Evolutionary conservation across 1,284 basidiomycete genomes (phyloP).

Genomic region (Anthracocystis walkeri): DNA sequence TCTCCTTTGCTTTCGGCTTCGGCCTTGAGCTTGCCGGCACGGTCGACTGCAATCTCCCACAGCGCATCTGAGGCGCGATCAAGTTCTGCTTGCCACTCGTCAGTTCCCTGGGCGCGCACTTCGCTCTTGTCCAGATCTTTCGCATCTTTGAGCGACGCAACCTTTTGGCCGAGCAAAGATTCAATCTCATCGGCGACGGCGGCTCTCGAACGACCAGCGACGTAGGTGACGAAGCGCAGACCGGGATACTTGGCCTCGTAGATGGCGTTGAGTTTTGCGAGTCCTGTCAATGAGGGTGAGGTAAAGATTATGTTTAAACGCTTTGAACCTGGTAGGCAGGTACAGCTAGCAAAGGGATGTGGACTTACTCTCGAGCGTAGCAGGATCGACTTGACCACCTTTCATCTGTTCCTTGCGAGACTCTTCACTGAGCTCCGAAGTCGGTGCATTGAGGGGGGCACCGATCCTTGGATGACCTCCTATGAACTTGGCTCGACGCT

Average conservation of each 20-base stretch:
- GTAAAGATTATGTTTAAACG: neutral
- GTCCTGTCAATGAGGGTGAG: slow-evolving; percentile 17
- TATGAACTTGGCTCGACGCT: slow-evolving; percentile 49
- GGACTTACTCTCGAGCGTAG: slow-evolving; percentile 49
- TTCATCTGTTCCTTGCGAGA: slow-evolving; percentile 57
- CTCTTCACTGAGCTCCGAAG: slow-evolving; percentile 47
- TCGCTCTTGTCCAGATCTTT: slow-evolving; percentile 37
- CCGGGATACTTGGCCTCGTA: slow-evolving; percentile 65
- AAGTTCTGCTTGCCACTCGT: slow-evolving; percentile 61
- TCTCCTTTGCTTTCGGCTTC: slow-evolving; percentile 16
- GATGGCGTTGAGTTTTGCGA: slow-evolving; percentile 57
- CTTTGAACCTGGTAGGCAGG: too few relatives aligned
- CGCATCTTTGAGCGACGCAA: slow-evolving; percentile 27
- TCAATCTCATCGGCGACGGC: slow-evolving; percentile 55
- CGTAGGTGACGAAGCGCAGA: slow-evolving; percentile 66
- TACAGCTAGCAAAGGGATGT: neutral
- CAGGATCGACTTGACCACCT: slow-evolving; percentile 53
- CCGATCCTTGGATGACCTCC: slow-evolving; percentile 62
- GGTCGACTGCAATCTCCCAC: slow-evolving; percentile 65
- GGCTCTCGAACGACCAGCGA: slow-evolving; percentile 73
- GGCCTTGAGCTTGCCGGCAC: slow-evolving; percentile 53
- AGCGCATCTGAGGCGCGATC: slow-evolving; percentile 61
- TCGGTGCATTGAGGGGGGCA: slow-evolving; percentile 46
- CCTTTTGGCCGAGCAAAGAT: slow-evolving; percentile 42
- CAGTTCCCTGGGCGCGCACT: slow-evolving; percentile 20